Percentiles rank a stretch among this genome's conserved stretches.
Evolutionary conservation across 202 grass and related monocot genomes (phyloP).

Genomic region (Schoenoplectus triqueter): DNA sequence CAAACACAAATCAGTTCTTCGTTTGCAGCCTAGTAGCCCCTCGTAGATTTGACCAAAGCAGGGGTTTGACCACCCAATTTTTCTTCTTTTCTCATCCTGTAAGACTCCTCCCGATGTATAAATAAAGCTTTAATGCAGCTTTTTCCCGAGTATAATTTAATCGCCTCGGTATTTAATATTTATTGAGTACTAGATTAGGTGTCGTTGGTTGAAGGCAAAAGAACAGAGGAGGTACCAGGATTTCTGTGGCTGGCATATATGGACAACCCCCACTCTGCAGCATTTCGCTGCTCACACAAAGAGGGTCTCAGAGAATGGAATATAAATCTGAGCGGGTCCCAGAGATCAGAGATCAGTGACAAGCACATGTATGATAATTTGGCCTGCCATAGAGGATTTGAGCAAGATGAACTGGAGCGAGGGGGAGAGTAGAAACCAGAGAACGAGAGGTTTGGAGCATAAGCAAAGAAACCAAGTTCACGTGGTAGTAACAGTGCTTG

Average conservation of each 20-base stretch:
- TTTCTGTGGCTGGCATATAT: neutral
- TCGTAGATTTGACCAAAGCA: conserved; percentile 29
- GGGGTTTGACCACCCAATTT: conserved; percentile 10
- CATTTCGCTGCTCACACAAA: neutral
- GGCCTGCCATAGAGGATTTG: neutral
- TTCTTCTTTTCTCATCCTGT: neutral
- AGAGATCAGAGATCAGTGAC: neutral
- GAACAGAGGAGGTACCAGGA: neutral
- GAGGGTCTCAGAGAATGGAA: neutral
- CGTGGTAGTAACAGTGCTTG: conserved; percentile 34
- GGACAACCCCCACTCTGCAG: neutral
- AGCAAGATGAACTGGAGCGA: neutral
- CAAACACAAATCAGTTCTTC: no score
- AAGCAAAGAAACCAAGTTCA: conserved; percentile 39
- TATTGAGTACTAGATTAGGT: neutral
- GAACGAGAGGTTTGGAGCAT: conserved; percentile 18
- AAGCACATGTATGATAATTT: neutral
- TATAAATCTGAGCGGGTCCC: neutral
- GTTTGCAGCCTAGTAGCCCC: no score
- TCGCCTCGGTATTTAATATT: neutral
- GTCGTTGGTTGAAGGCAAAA: neutral
- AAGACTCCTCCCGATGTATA: neutral
- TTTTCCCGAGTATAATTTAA: neutral
- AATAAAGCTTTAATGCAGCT: conserved; percentile 19
- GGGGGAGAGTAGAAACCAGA: neutral